Percentiles rank a stretch among this genome's conserved stretches.
Evolutionary conservation across 108 stramenopile species (phyloP).

Genomic region (Asterionellopsis glacialis): DNA sequence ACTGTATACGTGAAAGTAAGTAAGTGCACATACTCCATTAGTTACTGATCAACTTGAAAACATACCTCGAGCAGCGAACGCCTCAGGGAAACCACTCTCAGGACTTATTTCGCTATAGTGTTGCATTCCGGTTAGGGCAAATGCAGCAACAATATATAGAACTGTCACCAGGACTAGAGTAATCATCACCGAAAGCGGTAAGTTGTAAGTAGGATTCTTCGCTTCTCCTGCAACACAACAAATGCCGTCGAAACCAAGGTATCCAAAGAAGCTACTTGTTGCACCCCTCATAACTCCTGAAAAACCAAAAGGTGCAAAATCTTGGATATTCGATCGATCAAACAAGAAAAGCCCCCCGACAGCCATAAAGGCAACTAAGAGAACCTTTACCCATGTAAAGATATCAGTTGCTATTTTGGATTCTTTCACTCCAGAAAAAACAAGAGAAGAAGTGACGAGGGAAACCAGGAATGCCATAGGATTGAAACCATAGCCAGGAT

Average conservation of each 20-base stretch:
- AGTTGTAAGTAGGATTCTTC: constrained; percentile 44
- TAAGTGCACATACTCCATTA: constrained; percentile 32
- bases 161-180: constrained; percentile 48
- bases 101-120: constrained; percentile 40
- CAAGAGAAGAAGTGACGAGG: neutral
- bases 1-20: neutral
- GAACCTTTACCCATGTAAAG: constrained; percentile 56
- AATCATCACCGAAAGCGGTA: constrained; percentile 60
- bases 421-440: constrained; percentile 21
- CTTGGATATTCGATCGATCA: constrained; percentile 2
- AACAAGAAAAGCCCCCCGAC: constrained; percentile 34
- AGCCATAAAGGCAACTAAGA: constrained; percentile 62
- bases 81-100: constrained; percentile 41
- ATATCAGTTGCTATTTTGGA: constrained; percentile 51
- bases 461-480: constrained; percentile 34
- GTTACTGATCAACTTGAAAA: neutral
- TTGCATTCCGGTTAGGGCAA: constrained; percentile 58
- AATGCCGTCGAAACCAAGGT: constrained; percentile 13
- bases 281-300: constrained; percentile 58
- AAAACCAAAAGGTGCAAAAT: constrained; percentile 12
- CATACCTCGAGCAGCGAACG: constrained; percentile 14
- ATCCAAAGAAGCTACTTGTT: constrained; percentile 69
- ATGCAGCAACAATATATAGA: constrained; percentile 48
- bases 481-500: constrained; percentile 48
- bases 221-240: constrained; percentile 67